phyloP scores from a whole-genome alignment of 352 stramenopile species.

The Blastocystis sp. region DNA sequence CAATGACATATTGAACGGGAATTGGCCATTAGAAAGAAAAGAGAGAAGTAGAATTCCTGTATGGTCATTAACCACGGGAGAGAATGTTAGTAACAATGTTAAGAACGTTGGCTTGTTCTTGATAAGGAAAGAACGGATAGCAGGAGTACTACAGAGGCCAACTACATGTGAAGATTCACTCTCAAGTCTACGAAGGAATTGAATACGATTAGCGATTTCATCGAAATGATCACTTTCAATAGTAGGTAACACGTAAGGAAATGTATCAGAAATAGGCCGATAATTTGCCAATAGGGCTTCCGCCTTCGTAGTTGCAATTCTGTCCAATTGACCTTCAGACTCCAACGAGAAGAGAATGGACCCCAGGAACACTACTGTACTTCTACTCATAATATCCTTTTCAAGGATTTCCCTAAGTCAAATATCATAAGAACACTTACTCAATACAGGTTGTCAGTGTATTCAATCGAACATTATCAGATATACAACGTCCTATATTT shows the following conservation, averaged over 20 bases:
- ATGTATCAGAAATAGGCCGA: too few relatives aligned
- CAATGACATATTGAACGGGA: too few relatives aligned
- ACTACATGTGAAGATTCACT: not conserved
- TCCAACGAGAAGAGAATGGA: not conserved
- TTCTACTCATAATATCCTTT: not conserved
- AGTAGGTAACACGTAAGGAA: too few relatives aligned
- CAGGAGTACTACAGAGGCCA: not conserved
- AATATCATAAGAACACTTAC: not conserved
- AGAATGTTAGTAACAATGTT: not conserved
- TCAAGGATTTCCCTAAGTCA: conserved; percentile 20
- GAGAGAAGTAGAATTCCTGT: too few relatives aligned
- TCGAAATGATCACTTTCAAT: too few relatives aligned
- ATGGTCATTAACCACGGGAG: not conserved
- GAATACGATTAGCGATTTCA: too few relatives aligned
- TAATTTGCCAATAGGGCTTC: not conserved
- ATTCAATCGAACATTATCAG: not conserved
- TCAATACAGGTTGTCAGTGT: conserved; percentile 1
- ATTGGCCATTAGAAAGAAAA: too few relatives aligned
- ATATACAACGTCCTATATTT: not conserved
- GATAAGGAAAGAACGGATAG: not conserved
- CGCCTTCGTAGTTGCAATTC: not conserved
- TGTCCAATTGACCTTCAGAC: not conserved
- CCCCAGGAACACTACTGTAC: not conserved
- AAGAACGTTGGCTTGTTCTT: not conserved
- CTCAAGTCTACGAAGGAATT: not conserved